Base-by-base conservation (phyloP, 1,284 basidiomycete species). In the Pulveroboletus sp. region DNA sequence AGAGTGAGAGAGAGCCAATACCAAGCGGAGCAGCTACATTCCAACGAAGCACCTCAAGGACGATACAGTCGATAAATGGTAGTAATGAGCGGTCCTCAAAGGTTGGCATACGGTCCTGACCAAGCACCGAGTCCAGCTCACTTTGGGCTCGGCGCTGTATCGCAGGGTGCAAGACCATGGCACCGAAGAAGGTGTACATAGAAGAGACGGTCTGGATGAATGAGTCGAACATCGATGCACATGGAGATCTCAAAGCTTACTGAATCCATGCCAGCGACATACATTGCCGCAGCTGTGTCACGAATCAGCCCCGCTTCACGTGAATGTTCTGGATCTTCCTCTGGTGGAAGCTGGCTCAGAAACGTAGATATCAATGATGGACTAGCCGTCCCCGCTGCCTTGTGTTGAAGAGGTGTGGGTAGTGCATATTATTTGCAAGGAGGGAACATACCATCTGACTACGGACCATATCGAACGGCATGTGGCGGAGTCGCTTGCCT, bases 361-460 rank as follows among this genome's bases (percentile, higher is more conserved):
- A 62, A 49, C 4, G 57, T 62, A 2, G 57, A 55, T 49, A 52
- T 20, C 22, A 62, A 59, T 5, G 60, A 62, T 38, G 60, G 54
- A 11, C 29, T 18, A 5, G 60, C 61, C 29, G 43, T 62, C 12
- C 56, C 60, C 2, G 44, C 42, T 31, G 29, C 29, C 29, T 31
- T 31, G n/a, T n/a, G n/a, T n/a, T n/a, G n/a, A n/a, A n/a, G n/a
- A n/a, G n/a, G n/a, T n/a, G n/a, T n/a, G 6, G n/a, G n/a, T n/a
- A n/a, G n/a, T n/a, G n/a, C n/a, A n/a, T n/a, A n/a, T n/a, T n/a
- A n/a, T n/a, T 38, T 25, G 11, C n/a, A n/a, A 28, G 40, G 14
- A 20, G 22, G 10, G 11, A 26, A 9, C 38, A 28, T 49, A 59
- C 56, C 60, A 62, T 62, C 38, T 57, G 54, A 20, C 29, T 43